Conservation (phyloP, 2,329 filamentous ascomycete species). For the Diplodia seriata region DNA sequence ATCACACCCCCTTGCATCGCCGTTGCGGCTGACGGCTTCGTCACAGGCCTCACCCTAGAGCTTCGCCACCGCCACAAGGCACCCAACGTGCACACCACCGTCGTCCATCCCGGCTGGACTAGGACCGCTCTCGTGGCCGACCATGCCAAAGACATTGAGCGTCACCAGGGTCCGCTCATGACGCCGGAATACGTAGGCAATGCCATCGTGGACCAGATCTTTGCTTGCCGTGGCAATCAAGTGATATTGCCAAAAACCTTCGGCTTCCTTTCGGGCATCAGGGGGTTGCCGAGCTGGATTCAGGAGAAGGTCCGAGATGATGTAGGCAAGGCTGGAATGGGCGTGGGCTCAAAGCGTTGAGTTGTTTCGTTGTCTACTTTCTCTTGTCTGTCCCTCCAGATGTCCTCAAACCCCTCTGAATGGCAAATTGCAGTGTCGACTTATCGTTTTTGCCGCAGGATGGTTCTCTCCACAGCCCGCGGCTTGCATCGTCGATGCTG, state of each 20-base stretch:
- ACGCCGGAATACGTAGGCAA: conserved; percentile 50
- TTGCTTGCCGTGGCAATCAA: conserved; percentile 50
- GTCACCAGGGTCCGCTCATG: conserved; percentile 42
- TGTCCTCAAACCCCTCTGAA: background rate
- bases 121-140: conserved; percentile 50
- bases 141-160: conserved; percentile 42
- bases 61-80: conserved; percentile 49
- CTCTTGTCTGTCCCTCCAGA: background rate
- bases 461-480: background rate
- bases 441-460: background rate
- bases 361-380: background rate
- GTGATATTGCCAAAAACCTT: conserved; percentile 46
- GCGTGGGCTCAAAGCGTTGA: background rate
- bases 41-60: conserved; percentile 47
- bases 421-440: background rate
- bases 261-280: conserved; percentile 43
- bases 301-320: conserved; percentile 49
- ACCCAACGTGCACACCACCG: conserved; percentile 51
- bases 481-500: background rate
- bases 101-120: conserved; percentile 53
- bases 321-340: conserved; percentile 29
- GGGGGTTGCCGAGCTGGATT: conserved; percentile 57
- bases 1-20: background rate
- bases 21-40: background rate
- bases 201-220: conserved; percentile 51